A percentile compares a stretch with the other conserved stretches of the same genome.
phyloP scores from a whole-genome alignment of 768 basidiomycete species.

The Cyclocybe cylindracea region DNA sequence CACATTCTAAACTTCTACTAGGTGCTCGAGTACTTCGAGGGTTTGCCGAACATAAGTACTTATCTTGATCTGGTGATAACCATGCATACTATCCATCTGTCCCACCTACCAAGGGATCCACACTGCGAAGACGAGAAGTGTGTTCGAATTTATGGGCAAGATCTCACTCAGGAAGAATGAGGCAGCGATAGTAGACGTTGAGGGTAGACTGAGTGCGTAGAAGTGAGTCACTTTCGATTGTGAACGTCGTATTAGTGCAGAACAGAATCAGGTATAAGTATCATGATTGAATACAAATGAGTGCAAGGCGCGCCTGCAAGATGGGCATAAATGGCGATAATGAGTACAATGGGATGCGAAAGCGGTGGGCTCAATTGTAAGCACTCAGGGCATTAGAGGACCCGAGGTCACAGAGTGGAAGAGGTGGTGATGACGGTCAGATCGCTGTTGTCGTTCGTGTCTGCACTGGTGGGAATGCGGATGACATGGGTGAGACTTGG shows the following conservation, averaged over 20 bases:
- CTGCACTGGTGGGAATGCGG: slow-evolving; percentile 68
- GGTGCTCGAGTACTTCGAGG: too few species aligned
- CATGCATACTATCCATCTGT: too few species aligned
- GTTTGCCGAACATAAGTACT: too few species aligned
- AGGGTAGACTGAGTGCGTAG: neutral
- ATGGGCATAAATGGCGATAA: slow-evolving; percentile 16
- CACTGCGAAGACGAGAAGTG: slow-evolving; percentile 10
- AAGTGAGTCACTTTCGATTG: neutral
- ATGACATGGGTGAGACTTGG: slow-evolving; percentile 79
- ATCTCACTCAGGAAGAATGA: slow-evolving; percentile 11
- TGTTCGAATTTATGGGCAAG: too few species aligned
- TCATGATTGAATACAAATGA: slow-evolving; percentile 19
- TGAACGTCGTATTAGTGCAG: neutral
- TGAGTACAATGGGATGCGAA: slow-evolving; percentile 14
- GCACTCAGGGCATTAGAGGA: slow-evolving; percentile 6
- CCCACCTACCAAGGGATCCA: slow-evolving; percentile 5
- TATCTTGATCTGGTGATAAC: too few species aligned
- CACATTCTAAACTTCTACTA: too few species aligned
- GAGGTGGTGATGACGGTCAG: slow-evolving; percentile 1
- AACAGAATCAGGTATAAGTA: slow-evolving; percentile 12
- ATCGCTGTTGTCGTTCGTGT: slow-evolving; percentile 31
- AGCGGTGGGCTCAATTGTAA: neutral
- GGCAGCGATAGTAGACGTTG: slow-evolving; percentile 2
- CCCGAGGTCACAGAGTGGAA: neutral
- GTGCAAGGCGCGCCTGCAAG: slow-evolving; percentile 13